Evolutionary conservation across 495 filamentous ascomycete species (phyloP), one percentile per base, ranked within the genome.

Genomic region (Penicillium cinerascens): DNA sequence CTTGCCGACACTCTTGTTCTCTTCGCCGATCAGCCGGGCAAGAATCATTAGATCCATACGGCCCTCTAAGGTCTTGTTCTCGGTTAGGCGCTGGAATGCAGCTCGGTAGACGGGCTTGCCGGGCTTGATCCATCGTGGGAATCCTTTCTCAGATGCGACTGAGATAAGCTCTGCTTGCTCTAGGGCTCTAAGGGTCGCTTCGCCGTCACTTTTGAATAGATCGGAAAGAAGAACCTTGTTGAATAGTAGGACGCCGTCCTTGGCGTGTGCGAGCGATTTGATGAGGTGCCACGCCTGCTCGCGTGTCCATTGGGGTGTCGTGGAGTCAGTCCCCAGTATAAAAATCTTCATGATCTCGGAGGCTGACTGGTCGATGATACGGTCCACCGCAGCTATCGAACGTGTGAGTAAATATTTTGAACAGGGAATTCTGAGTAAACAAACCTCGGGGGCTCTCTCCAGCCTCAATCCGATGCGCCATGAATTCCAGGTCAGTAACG

Each of bases 341-440:
- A 91, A 97, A 77, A 95, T 89, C 63, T 97, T 95, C 47, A 96
- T 64, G 41, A 98, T 92, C 65, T 97, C 95, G 3, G 86, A 87
- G 9, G 90, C 85, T 8, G 86, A 85, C 56, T 95, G 89, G 29
- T 89, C 84, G 38, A 93, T 88, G 47, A 98, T 97, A 56, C 95
- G 89, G 27, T 81, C 72, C 13, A 97, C 87, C n/a, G 93, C 93
- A 56, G 85, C 80, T 80, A 29, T 52, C n/a, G 17, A 2, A 49
- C 8, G 18, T 4, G 51, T 71, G 33, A 74, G 63, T 49, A 33
- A 22, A 26, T 18, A 18, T 23, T 29, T 6, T 16, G 16, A 21
- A 47, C 2, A 21, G 21, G 25, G 23, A 17, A 2, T n/a, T n/a
- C n/a, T n/a, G n/a, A n/a, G n/a, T 25, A 15, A 13, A 66, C 69